Evolutionary conservation across 176 grass and related monocot species (phyloP), one percentile per base, ranked within the genome.

Genomic region (Urochloa ruziziensis): DNA sequence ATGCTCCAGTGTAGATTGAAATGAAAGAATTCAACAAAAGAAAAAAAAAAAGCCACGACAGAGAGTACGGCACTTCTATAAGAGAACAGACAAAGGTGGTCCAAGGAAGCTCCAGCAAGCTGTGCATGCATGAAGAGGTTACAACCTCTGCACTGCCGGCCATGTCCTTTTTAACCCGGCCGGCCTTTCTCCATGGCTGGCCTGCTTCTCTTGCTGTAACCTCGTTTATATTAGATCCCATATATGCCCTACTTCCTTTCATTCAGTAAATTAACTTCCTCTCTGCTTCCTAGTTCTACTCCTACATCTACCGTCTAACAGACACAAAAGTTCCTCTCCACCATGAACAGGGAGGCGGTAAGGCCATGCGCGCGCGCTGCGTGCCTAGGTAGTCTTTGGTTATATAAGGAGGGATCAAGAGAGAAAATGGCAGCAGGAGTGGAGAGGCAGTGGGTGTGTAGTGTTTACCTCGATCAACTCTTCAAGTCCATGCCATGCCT

Each of bases 401-500:
- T 84, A 84, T 84, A 89, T 84, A 89, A 89, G 67, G 27, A 57
- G 29, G 46, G 52, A 70, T 67, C 67, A 79, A 52, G 42, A 61
- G 72, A 81, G 52, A 62, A 75, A 33, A 68, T 80, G 82, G 9
- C 68, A 74, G 47, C 47, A 53, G 23, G 82, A 81, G 24, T 48
- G 28, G 11, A 54, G 48, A 62, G 24, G 30, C 11, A 14, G 3
- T 36, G 35, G 25, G 2, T 64, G 4, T 14, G 6, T 56, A 84
- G 53, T 4, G 37, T 6, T 39, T 6, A 7, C 43, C 43, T 46
- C 43, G 46, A 27, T 79, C 6, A 35, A 40, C 34, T 29, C 56
- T 79, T 73, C 74, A 73, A 84, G 70, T 94, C 95, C 95, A 89
- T 85, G 90, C 53, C 92, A 98, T 98, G 44, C 89, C 91, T 88